Evolutionary conservation across 768 basidiomycete species (phyloP), one percentile per base, ranked within the genome.

Genomic region (Suillus clintonianus): DNA sequence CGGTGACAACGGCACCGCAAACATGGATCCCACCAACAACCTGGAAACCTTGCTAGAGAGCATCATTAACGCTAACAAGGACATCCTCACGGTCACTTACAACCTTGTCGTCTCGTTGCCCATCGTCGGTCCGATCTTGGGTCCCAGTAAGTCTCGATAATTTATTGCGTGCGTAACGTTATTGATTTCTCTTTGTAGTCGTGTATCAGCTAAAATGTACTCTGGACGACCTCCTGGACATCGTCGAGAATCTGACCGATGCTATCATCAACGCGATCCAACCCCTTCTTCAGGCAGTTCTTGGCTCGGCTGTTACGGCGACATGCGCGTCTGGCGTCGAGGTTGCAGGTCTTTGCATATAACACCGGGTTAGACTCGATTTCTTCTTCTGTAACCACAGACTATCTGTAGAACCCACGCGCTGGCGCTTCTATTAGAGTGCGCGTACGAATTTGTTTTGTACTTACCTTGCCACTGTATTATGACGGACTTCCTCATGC

Each of bases 121-220:
- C 1, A 64, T 71, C 11, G 70, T 89, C 9, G 86, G 85, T 24
- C 82, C 83, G 17, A 60, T 81, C 19, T 70, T 89, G 53, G 87
- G 80, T 30, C 85, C 86, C 5, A 79, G 89, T 90, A 69, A 74
- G 85, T 78, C 24, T 32, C 1, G 4, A 14, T 61, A 7, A 55
- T 42, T 11, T 55, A 5, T 37, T 64, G 3, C 54, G 55, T 7
- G 62, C 54, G 39, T 36, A 42, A 34, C 37, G 64, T 32, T 43
- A 39, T 58, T 15, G 62, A 56, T 42, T 48, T 63, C 36, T 30
- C 48, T 17, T 45, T 47, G 1, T 57, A 90, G 89, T 85, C 65
- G 76, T 88, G 10, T 85, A 86, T 64, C 75, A 85, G 11, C 70
- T 88, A 71, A 89, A 91, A 70, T 89, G 89, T 69, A 64, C 85